Base-by-base conservation (phyloP, 2,329 filamentous ascomycete genomes). In the Pestalotiopsis sp. region DNA sequence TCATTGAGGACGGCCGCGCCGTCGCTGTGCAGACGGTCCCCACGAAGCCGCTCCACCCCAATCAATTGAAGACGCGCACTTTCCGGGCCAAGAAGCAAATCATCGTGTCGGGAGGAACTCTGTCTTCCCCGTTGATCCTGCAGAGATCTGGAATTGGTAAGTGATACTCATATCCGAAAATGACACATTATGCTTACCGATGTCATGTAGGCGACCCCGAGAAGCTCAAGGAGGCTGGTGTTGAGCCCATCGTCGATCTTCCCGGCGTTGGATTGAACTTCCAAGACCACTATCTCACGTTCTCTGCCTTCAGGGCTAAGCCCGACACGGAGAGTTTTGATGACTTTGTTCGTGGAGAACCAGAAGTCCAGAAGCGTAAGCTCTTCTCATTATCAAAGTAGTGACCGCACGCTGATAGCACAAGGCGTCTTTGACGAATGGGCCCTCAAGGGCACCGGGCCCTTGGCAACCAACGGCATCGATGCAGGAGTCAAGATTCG, bases 401-500 rank as follows among this genome's bases (percentile, higher is more conserved):
- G 23, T 23, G 11, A n/a, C 14, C 9, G 3, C n/a, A n/a, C 4
- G 38, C 27, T 66, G 31, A 66, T 23, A 66, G 14, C 2, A 39
- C 4, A 36, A 86, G 86, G 81, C 71, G 90, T 94, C 7, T 94
- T 89, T 70, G 87, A 93, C 1, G 91, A 94, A 77, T 95, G 92
- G 92, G 90, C 93, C 70, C 79, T 90, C 71, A 94, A 94, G 75
- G 93, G 93, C 2, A 95, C 92, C 2, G 93, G 93, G 0, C 92
- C 92, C 1, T 83, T 94, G 52, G 86, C 92, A 1, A 94, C 92
- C 62, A 94, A 94, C 75, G 92, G 91, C 70, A 94, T 95, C 71
- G 92, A 95, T 0, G 92, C 92, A 3, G 92, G 92, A 72, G 92
- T 94, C 70, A 95, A 95, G 84, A 87, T 94, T 74, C 86, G 92